Conservation (phyloP, 768 basidiomycete genomes). For the Exsudoporus frostii region DNA sequence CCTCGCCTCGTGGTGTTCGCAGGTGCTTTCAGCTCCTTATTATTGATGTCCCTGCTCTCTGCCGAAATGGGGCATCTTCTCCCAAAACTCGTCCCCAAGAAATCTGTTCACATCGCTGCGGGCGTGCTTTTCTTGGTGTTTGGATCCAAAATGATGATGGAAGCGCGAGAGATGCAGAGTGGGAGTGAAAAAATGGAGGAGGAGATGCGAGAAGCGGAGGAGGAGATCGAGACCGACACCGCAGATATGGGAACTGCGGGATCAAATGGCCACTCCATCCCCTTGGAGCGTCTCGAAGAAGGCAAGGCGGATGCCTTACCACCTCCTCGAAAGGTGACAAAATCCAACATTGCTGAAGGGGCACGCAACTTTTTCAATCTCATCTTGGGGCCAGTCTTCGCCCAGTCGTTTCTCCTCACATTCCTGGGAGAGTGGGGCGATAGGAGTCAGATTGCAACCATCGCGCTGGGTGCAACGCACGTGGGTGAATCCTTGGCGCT, state of each 20-base stretch:
- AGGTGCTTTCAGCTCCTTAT: slow-evolving; percentile 84
- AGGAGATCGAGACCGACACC: slow-evolving; percentile 87
- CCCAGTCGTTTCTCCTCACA: slow-evolving; percentile 91
- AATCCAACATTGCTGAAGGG: slow-evolving; percentile 49
- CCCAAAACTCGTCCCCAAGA: slow-evolving; percentile 70
- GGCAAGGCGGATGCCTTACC: slow-evolving; percentile 37
- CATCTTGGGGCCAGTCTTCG: slow-evolving; percentile 88
- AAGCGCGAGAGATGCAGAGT: slow-evolving; percentile 74
- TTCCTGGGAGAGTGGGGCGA: slow-evolving; percentile 99
- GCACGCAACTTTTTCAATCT: slow-evolving; percentile 79
- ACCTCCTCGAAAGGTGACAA: slow-evolving; percentile 16
- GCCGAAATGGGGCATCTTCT: slow-evolving; percentile 92
- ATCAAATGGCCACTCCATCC: slow-evolving; percentile 45
- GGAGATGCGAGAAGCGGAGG: slow-evolving; percentile 94
- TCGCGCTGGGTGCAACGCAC: slow-evolving; percentile 92
- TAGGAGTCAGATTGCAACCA: slow-evolving; percentile 94
- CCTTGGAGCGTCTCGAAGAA: slow-evolving; percentile 75
- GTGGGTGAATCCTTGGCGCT: slow-evolving; percentile 43
- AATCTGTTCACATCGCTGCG: slow-evolving; percentile 70
- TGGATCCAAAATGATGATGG: slow-evolving; percentile 84
- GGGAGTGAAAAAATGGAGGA: slow-evolving; percentile 84
- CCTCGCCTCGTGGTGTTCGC: slow-evolving; percentile 81
- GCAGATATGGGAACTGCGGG: slow-evolving; percentile 36
- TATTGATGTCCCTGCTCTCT: slow-evolving; percentile 91
- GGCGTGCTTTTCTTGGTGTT: slow-evolving; percentile 86